phyloP scores from a whole-genome alignment of 2,329 filamentous ascomycete genomes.

The Aspergillus chevalieri region DNA sequence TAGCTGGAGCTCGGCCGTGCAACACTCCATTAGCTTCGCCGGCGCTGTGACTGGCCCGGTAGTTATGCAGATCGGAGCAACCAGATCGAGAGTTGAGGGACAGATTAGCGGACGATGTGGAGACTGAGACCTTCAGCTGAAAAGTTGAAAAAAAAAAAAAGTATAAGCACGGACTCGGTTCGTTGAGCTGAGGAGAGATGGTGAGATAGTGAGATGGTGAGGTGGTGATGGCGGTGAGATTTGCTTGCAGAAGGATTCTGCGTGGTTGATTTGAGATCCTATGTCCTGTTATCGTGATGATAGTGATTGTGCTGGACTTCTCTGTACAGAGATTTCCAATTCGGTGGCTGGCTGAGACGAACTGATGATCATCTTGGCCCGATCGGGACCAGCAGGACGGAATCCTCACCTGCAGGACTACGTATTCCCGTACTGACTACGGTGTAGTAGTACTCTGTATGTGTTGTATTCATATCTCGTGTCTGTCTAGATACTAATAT shows the following conservation, averaged over 20 bases:
- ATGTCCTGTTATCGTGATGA: too few relatives aligned
- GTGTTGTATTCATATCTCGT: background rate
- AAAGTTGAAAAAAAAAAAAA: background rate
- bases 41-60: background rate
- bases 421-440: background rate
- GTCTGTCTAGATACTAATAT: background rate
- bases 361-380: too few relatives aligned
- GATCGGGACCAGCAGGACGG: background rate
- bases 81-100: background rate
- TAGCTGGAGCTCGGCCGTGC: background rate
- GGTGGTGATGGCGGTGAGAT: background rate
- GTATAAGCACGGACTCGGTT: background rate
- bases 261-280: background rate
- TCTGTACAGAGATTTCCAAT: too few relatives aligned
- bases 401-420: background rate
- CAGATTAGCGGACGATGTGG: background rate
- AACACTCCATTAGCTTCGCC: background rate
- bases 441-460: background rate
- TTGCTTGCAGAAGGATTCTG: background rate
- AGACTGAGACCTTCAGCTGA: background rate
- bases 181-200: background rate
- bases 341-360: too few relatives aligned
- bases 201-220: background rate
- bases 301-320: too few relatives aligned
- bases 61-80: background rate